Percentiles rank a stretch among this genome's conserved stretches.
phyloP scores from a whole-genome alignment of 768 basidiomycete genomes.

The Leccinellum albellum region DNA sequence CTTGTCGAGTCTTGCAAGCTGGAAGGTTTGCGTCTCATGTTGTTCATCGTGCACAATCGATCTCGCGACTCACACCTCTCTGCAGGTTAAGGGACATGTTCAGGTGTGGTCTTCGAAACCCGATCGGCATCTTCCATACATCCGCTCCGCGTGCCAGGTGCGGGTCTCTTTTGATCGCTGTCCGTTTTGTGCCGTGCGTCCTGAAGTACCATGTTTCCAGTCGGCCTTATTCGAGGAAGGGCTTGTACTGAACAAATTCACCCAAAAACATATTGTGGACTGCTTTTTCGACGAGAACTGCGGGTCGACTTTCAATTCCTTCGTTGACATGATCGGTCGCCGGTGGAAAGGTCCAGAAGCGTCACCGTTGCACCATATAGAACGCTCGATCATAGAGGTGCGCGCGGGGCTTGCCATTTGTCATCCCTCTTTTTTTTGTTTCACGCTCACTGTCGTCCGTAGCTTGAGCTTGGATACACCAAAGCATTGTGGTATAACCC shows the following conservation, averaged over 20 bases:
- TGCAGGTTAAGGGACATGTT: slow-evolving; percentile 48
- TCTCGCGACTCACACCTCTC: background rate
- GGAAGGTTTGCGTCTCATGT: slow-evolving; percentile 49
- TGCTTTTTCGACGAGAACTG: slow-evolving; percentile 63
- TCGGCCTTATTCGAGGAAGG: slow-evolving; percentile 55
- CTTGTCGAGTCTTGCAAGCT: slow-evolving; percentile 46
- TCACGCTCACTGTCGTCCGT: background rate
- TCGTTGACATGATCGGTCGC: slow-evolving; percentile 37
- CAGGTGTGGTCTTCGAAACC: slow-evolving; percentile 44
- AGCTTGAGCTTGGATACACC: slow-evolving; percentile 60
- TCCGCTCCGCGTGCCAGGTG: slow-evolving; percentile 66
- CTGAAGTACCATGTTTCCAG: slow-evolving; percentile 33
- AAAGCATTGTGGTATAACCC: slow-evolving; percentile 67
- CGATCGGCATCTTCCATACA: slow-evolving; percentile 46
- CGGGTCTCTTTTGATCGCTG: slow-evolving; percentile 8
- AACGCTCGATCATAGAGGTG: slow-evolving; percentile 38
- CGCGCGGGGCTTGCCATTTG: background rate
- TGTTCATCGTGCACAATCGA: background rate
- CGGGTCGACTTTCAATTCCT: slow-evolving; percentile 48
- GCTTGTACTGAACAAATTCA: slow-evolving; percentile 48
- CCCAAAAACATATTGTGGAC: slow-evolving; percentile 54
- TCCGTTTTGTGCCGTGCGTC: background rate
- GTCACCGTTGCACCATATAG: slow-evolving; percentile 40
- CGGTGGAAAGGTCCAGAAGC: slow-evolving; percentile 37
- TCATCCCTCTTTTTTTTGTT: background rate